phyloP scores from a whole-genome alignment of 177 flowering plant species.

The Vitis hybrid region DNA sequence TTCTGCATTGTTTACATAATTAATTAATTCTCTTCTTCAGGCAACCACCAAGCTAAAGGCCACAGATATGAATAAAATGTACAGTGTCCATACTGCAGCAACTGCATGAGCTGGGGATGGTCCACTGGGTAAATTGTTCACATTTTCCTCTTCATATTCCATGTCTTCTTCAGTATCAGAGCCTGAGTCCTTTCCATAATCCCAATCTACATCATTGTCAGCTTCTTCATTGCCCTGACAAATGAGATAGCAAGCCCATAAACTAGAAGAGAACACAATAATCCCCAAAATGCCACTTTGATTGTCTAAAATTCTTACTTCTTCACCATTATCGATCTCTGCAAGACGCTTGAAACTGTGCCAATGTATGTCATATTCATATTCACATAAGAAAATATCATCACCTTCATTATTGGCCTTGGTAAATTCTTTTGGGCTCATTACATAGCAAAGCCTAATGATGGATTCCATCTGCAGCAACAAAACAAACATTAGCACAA shows the following conservation, averaged over 20 bases:
- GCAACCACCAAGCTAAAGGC: not conserved
- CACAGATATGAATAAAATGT: not conserved
- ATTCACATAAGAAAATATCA: conserved; percentile 90
- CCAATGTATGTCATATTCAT: conserved; percentile 88
- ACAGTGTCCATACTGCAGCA: conserved; percentile 66
- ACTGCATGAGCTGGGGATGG: conserved; percentile 35
- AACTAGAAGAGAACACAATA: conserved; percentile 7
- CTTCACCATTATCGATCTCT: conserved; percentile 54
- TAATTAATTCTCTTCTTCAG: conserved; percentile 4
- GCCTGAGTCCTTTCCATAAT: conserved; percentile 37
- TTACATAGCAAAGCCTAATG: conserved; percentile 70
- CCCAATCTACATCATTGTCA: conserved; percentile 77
- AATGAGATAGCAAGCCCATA: conserved; percentile 8
- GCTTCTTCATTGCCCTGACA: conserved; percentile 53
- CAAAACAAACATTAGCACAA: conserved; percentile 7
- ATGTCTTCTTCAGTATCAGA: conserved; percentile 66
- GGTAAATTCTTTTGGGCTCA: conserved; percentile 74
- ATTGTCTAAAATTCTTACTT: conserved; percentile 32
- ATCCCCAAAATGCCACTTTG: not conserved
- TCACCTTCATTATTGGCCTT: conserved; percentile 80
- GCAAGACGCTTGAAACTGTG: conserved; percentile 90
- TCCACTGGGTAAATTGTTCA: conserved; percentile 25
- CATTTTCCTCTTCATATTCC: conserved; percentile 49
- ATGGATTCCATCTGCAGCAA: conserved; percentile 74
- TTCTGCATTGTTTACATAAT: conserved; percentile 44